Percentiles rank a stretch among this genome's conserved stretches.
These are phyloP conservation scores for Diospyros kaki DNA, from an alignment of 148 eudicot genomes.

Conservation along the genomic window DNA sequence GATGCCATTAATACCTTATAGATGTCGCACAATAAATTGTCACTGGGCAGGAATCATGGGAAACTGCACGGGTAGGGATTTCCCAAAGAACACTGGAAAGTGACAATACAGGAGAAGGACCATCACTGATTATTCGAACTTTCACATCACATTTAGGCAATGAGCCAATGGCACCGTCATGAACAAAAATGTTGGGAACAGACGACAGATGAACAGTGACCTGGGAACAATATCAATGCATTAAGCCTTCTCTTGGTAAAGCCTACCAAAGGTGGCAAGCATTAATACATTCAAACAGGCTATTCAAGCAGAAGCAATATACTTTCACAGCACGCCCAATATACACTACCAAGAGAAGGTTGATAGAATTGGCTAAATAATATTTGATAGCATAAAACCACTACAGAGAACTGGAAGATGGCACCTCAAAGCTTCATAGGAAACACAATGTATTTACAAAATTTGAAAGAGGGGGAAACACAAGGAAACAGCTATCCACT, in stretches of 20 bases:
- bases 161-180: constrained; percentile 30
- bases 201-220: constrained; percentile 26
- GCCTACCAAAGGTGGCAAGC: background rate
- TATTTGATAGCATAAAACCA: background rate
- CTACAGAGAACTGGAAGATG: background rate
- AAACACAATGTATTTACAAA: background rate
- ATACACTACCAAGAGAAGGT: background rate
- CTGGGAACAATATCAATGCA: constrained; percentile 13
- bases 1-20: constrained; percentile 21
- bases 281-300: background rate
- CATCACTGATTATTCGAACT: constrained; percentile 25
- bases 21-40: constrained; percentile 24
- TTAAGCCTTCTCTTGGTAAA: background rate
- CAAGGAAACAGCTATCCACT: no score
- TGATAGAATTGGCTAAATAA: background rate
- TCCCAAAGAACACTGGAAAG: constrained; percentile 23
- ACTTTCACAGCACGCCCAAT: background rate
- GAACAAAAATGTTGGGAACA: constrained; percentile 23
- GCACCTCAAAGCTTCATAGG: background rate
- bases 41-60: constrained; percentile 30
- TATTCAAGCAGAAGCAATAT: background rate
- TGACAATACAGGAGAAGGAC: constrained; percentile 20
- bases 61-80: constrained; percentile 27
- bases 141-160: constrained; percentile 19
- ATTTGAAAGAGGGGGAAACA: background rate